Conservation (phyloP, 2,329 filamentous ascomycete species). For the Lachnellula arida region DNA sequence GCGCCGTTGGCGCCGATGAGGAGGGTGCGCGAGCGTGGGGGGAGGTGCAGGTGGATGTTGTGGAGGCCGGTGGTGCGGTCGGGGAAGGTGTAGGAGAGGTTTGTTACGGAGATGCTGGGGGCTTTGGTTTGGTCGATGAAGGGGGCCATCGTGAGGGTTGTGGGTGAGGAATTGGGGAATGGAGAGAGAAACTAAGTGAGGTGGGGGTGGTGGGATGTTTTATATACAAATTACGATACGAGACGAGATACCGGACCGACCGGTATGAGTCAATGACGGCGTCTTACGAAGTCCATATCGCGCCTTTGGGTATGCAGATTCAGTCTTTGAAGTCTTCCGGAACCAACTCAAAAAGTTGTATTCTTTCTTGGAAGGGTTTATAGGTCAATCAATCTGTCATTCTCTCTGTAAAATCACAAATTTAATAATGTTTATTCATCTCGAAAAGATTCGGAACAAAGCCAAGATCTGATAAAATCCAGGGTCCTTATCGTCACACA, state of each 20-base stretch:
- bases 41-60: conserved; percentile 70
- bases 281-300: neutral
- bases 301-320: neutral
- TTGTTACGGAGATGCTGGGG: conserved; percentile 58
- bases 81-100: conserved; percentile 84
- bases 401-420: too few species aligned
- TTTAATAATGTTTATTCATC: too few species aligned
- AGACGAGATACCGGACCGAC: neutral
- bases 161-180: too few species aligned
- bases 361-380: too few species aligned
- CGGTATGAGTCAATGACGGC: neutral
- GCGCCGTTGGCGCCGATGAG: conserved; percentile 92
- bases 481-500: neutral
- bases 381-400: too few species aligned
- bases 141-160: conserved; percentile 5
- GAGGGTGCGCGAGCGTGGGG: conserved; percentile 78
- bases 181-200: neutral
- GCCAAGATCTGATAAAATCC: neutral
- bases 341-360: too few species aligned
- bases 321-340: too few species aligned
- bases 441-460: too few species aligned
- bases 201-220: neutral
- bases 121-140: conserved; percentile 18
- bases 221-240: neutral
- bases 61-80: conserved; percentile 76